Base-by-base conservation (phyloP, 2,329 filamentous ascomycete species). In the Cordyceps farinosa region DNA sequence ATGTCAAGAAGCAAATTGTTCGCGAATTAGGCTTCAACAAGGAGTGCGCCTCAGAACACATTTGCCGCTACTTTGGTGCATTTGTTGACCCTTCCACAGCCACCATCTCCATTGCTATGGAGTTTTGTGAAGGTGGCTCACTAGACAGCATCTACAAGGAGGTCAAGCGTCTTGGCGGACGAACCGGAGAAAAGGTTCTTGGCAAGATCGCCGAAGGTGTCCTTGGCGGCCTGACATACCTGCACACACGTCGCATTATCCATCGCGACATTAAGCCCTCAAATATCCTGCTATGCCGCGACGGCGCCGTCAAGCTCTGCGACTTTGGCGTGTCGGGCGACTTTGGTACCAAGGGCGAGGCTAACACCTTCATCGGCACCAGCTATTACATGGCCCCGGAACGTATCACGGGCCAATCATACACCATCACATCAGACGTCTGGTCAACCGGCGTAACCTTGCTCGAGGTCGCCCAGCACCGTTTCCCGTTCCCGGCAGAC, bases 301-400 rank as follows among this genome's bases (percentile, higher is more conserved):
- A 91, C 68, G 95, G 95, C 40, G 90, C 96, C 70, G 94, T 99
- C 68, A 99, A 99, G 79, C 86, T 99, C 17, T 99, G 95, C 79
- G 95, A 99, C 78, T 99, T 99, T 74, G 95, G 95, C 70, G 95
- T 99, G 54, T 96, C 91, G 64, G 95, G 95, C 68, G 95, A 98
- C 76, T 98, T 98, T 73, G 96, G 95, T 67, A 99, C 95, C 56
- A 98, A 99, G 77, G 95, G 95, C 61, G 95, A 98, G 74, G 95
- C 95, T 67, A 97, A 98, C 75, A 99, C 95, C 0, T 99, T 99
- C 73, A 99, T 99, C 73, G 95, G 95, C 67, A 99, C 95, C 13
- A 96, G 91, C 65, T 99, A 98, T 75, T 99, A 99, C 81, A 99
- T 99, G 95, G 95, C 95, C 4, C 95, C 95, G 0, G 95, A 99